A percentile compares a stretch with the other conserved stretches of the same genome.
phyloP scores from a whole-genome alignment of 371 early-diverging fungal genomes.

The Catenaria anguillulae region DNA sequence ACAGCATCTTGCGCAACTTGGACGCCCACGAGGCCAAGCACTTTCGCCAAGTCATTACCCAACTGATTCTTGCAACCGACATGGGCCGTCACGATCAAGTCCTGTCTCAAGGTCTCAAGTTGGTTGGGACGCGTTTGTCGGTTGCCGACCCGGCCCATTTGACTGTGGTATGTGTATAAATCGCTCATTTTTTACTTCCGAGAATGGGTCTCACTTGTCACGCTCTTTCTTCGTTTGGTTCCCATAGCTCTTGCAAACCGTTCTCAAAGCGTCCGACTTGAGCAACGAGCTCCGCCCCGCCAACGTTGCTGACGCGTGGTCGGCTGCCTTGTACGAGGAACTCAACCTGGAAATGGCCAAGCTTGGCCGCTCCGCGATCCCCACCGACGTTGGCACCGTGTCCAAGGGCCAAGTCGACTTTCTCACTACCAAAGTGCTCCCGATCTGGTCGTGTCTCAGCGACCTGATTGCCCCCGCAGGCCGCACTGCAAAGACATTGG shows the following conservation, averaged over 20 bases:
- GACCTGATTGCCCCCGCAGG: neutral
- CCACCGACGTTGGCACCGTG: conserved; percentile 31
- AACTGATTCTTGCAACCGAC: neutral
- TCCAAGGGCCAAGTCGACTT: conserved; percentile 32
- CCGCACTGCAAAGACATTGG: neutral
- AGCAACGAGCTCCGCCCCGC: conserved; percentile 25
- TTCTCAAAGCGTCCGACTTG: conserved; percentile 29
- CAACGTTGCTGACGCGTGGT: conserved; percentile 32
- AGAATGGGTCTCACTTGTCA: too few species aligned
- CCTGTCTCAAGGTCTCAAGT: neutral
- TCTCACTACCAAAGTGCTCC: conserved; percentile 32
- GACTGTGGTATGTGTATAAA: neutral
- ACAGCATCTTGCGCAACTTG: conserved; percentile 24
- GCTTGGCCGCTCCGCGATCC: conserved; percentile 36
- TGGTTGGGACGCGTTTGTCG: neutral
- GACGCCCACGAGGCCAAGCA: conserved; percentile 8
- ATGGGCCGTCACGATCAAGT: neutral
- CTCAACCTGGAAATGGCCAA: conserved; percentile 32
- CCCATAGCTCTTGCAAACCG: neutral
- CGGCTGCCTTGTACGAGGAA: conserved; percentile 31
- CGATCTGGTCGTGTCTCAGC: conserved; percentile 11
- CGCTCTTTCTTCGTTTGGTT: too few species aligned
- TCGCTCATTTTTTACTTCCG: too few species aligned
- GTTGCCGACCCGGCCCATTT: neutral
- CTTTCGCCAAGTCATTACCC: neutral